Base-by-base conservation (phyloP, 768 basidiomycete species). In the Thelephora aurantiotincta region DNA sequence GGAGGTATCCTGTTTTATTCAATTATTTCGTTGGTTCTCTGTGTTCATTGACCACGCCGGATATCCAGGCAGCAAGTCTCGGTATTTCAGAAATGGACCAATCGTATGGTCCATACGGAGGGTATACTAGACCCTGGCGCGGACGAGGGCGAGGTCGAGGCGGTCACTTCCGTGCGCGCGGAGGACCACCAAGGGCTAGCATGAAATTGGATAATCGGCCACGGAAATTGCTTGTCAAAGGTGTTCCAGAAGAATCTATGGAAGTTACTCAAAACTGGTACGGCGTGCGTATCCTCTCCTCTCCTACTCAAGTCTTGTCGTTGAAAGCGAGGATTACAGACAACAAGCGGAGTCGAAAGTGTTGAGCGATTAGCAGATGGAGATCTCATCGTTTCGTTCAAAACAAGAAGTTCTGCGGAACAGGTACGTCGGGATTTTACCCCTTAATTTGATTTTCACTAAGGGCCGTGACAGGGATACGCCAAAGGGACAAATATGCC, bases 201-300 rank as follows among this genome's bases (percentile, higher is more conserved):
- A 84, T 94, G 82, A 85, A 85, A 58, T 74, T 96, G 23, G 91
- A 96, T 62, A 90, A 92, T 57, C 77, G 91, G 14, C 85, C 91
- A 9, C 84, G 80, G 66, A 81, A 77, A 62, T 65, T 96, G 19
- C 63, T 83, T 18, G 68, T 96, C 23, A 82, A 86, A 57, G 85
- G 82, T 34, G 75, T 75, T 7, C 63, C 68, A 33, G 70, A 73
- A 16, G 68, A 68, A n/a, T 67, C 68, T 26, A 51, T 77, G 30
- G 77, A 80, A 51, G 71, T 74, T 5, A 65, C 92, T 50, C 76
- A 74, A 52, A 80, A 86, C 54, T 93, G 87, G 84, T 94, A 82
- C 59, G 85, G 89, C 72, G 80, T 85, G 57, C 50, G 60, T 44
- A 49, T 53, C 30, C 44, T 23, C 48, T 30, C 26, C 26, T 9